Conservation (phyloP, 2,329 filamentous ascomycete genomes). For the Trichoderma guizhouense region DNA sequence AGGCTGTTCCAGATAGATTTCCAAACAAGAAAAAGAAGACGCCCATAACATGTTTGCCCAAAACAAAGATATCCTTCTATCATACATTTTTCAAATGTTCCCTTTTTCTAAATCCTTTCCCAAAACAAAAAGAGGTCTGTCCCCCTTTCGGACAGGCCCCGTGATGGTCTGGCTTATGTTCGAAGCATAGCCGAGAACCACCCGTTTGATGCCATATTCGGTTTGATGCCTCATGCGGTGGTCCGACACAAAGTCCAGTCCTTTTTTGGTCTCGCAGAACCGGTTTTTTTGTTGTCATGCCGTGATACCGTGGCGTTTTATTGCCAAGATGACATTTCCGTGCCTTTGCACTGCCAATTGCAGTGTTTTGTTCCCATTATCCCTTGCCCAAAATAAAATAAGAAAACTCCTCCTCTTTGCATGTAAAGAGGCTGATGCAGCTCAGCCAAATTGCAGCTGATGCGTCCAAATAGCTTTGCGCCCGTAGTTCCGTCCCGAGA, state of each 20-base stretch:
- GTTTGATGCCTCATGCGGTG: not conserved
- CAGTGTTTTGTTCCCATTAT: not conserved
- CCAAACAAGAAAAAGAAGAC: not conserved
- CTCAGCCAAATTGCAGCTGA: constrained; percentile 5
- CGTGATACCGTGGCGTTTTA: constrained; percentile 11
- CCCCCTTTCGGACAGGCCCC: constrained; percentile 2
- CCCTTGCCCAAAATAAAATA: not conserved
- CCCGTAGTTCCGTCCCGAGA: not conserved
- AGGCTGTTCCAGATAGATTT: not conserved
- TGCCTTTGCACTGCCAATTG: not conserved
- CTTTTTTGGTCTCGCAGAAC: not conserved
- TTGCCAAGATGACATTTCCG: not conserved
- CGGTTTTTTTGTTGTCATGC: not conserved
- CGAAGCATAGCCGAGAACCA: not conserved
- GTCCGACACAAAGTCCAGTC: not conserved
- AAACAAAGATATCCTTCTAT: constrained; percentile 14
- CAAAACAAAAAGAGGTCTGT: not conserved
- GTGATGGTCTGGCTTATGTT: not conserved
- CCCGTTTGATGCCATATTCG: constrained; percentile 1
- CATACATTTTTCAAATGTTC: constrained; percentile 15
- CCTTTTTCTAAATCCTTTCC: constrained; percentile 14
- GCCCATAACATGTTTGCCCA: constrained; percentile 6
- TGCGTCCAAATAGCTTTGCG: not conserved
- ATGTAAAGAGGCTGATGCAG: constrained; percentile 13
- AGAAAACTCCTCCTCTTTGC: not conserved